phyloP scores from a whole-genome alignment of 805 yeast genomes.

The Candida nitratophila region DNA sequence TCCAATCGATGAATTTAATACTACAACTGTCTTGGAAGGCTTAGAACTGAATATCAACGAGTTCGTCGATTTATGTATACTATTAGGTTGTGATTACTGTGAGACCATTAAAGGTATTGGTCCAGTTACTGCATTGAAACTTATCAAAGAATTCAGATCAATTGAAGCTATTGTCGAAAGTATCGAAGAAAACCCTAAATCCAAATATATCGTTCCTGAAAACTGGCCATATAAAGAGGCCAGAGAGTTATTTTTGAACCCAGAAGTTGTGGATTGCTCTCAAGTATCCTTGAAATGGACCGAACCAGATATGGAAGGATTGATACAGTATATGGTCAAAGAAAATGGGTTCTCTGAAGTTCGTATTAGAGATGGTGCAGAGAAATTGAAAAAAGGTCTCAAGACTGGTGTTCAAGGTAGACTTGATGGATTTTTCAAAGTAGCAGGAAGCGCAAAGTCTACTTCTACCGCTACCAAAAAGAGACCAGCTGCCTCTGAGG shows the following conservation, averaged over 20 bases:
- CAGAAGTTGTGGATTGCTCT: constrained; percentile 64
- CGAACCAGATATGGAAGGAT: constrained; percentile 81
- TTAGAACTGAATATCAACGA: constrained; percentile 65
- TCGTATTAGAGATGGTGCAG: constrained; percentile 81
- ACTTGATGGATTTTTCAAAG: constrained; percentile 85
- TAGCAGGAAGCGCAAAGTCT: constrained; percentile 21
- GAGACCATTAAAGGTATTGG: constrained; percentile 95
- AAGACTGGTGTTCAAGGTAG: constrained; percentile 87
- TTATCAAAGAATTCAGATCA: constrained; percentile 78
- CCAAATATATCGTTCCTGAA: constrained; percentile 82
- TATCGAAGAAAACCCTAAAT: constrained; percentile 47
- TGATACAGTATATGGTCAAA: constrained; percentile 73
- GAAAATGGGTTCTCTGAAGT: constrained; percentile 93
- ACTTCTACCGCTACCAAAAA: constrained; percentile 35
- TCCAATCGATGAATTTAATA: constrained; percentile 80
- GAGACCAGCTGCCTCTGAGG: constrained; percentile 25
- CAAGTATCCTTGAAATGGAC: constrained; percentile 75
- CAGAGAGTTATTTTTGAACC: constrained; percentile 71
- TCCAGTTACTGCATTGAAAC: constrained; percentile 86
- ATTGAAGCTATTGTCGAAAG: constrained; percentile 71
- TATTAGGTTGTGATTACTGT: constrained; percentile 95
- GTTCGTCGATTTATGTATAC: constrained; percentile 86
- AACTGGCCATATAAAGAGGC: constrained; percentile 93
- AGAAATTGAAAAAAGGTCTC: constrained; percentile 73
- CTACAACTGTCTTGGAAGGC: constrained; percentile 63